Evolutionary conservation across 768 basidiomycete genomes (phyloP).

Genomic region (Xerocomus spinulosus): DNA sequence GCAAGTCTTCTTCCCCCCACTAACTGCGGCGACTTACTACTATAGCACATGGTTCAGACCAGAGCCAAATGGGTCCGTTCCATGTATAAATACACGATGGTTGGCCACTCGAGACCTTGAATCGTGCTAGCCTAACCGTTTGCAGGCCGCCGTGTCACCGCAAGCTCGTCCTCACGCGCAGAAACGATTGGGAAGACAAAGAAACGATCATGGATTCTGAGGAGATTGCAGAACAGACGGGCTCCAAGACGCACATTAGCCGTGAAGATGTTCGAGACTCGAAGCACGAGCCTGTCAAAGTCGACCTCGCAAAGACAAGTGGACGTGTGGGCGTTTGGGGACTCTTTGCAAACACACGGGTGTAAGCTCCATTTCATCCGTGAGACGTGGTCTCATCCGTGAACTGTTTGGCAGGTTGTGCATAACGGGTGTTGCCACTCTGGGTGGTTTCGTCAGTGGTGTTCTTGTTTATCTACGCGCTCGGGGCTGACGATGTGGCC

Average conservation of each 20-base stretch:
- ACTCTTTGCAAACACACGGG: constrained; percentile 25
- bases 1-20: no score
- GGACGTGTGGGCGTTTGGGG: constrained; percentile 24
- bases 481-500: not conserved
- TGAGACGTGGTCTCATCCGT: not conserved
- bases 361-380: constrained; percentile 16
- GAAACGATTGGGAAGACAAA: constrained; percentile 7
- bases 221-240: not conserved
- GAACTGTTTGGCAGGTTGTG: constrained; percentile 19
- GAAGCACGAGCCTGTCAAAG: not conserved
- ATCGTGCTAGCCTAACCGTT: constrained; percentile 8
- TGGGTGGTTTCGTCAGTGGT: constrained; percentile 30
- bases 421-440: constrained; percentile 29
- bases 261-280: not conserved
- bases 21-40: no score
- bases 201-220: constrained; percentile 13
- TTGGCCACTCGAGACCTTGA: constrained; percentile 7
- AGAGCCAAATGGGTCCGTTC: no score
- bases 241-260: not conserved
- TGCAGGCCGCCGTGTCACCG: no score
- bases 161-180: no score
- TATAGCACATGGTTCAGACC: no score
- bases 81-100: not conserved
- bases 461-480: not conserved
- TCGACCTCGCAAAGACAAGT: constrained; percentile 14